phyloP scores from a whole-genome alignment of 805 yeast genomes.

The Yarrowia deformans region DNA sequence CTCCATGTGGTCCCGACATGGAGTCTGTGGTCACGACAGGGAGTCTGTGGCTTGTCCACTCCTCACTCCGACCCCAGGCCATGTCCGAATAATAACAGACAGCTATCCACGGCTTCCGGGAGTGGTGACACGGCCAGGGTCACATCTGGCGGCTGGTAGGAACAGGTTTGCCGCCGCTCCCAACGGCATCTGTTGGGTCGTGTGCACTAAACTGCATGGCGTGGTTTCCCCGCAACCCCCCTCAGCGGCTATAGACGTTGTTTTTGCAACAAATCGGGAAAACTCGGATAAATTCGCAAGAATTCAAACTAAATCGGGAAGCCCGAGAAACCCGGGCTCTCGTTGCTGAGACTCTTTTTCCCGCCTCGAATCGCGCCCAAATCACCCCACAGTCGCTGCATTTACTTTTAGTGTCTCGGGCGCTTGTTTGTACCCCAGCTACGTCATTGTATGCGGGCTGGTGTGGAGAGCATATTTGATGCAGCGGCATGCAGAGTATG shows the following conservation, averaged over 20 bases:
- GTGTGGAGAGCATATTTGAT: slow-evolving; percentile 14
- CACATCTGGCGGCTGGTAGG: background rate
- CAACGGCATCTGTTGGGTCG: slow-evolving; percentile 29
- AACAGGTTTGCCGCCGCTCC: background rate
- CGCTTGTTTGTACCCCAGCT: slow-evolving; percentile 14
- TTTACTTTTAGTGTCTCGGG: slow-evolving; percentile 1
- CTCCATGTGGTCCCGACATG: too few species aligned
- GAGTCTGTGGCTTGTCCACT: too few species aligned
- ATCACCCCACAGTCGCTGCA: background rate
- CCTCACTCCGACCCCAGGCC: too few species aligned
- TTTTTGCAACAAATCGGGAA: background rate
- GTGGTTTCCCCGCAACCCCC: slow-evolving; percentile 24
- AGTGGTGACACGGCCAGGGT: background rate
- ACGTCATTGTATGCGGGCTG: background rate
- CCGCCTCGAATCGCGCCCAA: too few species aligned
- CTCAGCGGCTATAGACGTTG: slow-evolving; percentile 13
- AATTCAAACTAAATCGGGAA: background rate
- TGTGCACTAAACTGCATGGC: background rate
- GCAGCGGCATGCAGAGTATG: background rate
- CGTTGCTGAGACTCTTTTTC: too few species aligned
- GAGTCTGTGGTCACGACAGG: background rate
- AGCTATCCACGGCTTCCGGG: slow-evolving; percentile 1
- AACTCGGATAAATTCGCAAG: background rate
- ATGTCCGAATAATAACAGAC: background rate
- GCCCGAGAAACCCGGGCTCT: too few species aligned